Evolutionary conservation across 2,329 filamentous ascomycete genomes (phyloP), one percentile per base, ranked within the genome.

Genomic region (Cladophialophora immunda): DNA sequence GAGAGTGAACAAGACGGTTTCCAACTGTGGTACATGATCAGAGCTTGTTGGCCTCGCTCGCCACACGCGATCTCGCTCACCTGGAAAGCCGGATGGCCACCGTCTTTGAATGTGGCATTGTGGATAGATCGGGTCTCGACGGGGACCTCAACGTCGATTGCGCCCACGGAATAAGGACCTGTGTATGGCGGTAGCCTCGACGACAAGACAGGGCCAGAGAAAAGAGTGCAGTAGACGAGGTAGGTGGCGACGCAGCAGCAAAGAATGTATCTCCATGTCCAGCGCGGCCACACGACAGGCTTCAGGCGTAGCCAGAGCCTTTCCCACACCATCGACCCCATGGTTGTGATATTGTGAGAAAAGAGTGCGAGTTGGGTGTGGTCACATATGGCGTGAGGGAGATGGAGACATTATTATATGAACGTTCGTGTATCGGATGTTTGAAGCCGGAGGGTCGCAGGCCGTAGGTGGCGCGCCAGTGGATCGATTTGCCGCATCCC

Each of bases 1-100:
- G 3, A 73, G 52, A 13, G 71, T 73, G 65, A 73, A 73, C 25
- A 73, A 67, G 17, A 73, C 72, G 0, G 72, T 73, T 47, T 73
- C 67, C 9, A 73, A 50, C 70, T 73, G 29, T 29, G 29, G 17
- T 19, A 19, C 5, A 45, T 8, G 11, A n/a, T 45, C 38, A 45
- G 38, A 45, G 38, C 38, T 19, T 19, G 9, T 9, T 7, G 2
- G 22, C 25, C 38, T 6, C 30, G 17, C 45, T 30, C 9, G 27
- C 17, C 19, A 22, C 3, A 25, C 9, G 19, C 25, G 13, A 25
- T 11, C 11, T 15, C n/a, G 15, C 68, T 62, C 19, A 70, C 68
- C 62, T 67, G 50, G 54, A 73, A 73, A 30, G 71, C 72, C 2
- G 66, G 61, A 29, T 69, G 29, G 13, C 58, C 68, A 27, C 22